A percentile compares a stretch with the other conserved stretches of the same genome.
Conservation (phyloP, 495 filamentous ascomycete species). For the Annulohypoxylon stygium region DNA sequence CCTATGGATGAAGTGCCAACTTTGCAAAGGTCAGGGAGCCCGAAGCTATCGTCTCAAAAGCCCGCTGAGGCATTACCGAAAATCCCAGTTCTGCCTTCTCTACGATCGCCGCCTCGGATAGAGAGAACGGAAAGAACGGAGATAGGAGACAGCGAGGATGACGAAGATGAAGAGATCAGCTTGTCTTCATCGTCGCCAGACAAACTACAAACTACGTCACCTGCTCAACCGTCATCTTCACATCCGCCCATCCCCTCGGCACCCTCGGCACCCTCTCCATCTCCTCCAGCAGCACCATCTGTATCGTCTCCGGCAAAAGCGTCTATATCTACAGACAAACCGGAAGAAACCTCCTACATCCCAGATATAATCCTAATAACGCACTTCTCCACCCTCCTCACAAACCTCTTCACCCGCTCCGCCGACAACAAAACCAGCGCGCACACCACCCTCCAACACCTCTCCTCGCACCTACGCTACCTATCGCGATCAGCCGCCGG, state of each 20-base stretch:
- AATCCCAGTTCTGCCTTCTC: constrained; percentile 7
- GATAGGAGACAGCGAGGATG: constrained; percentile 56
- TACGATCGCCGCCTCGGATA: background rate
- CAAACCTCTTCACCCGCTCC: constrained; percentile 56
- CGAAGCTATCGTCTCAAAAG: background rate
- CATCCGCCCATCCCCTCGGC: background rate
- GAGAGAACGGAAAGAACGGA: constrained; percentile 36
- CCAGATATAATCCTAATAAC: constrained; percentile 60
- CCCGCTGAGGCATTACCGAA: background rate
- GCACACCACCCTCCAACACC: constrained; percentile 51
- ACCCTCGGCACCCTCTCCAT: constrained; percentile 10
- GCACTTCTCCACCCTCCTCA: constrained; percentile 57
- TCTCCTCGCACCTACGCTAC: constrained; percentile 53
- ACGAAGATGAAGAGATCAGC: constrained; percentile 44
- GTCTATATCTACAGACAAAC: background rate
- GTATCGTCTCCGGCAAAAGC: background rate
- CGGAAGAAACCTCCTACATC: constrained; percentile 12
- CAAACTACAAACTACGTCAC: constrained; percentile 12
- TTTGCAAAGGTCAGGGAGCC: background rate
- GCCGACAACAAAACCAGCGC: constrained; percentile 50
- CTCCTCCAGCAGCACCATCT: background rate
- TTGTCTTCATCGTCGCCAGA: constrained; percentile 32
- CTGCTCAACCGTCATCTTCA: background rate
- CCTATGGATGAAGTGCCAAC: background rate
- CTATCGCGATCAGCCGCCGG: constrained; percentile 46